phyloP scores from a whole-genome alignment of 2,329 filamentous ascomycete genomes.

The Apiospora kogelbergensis region DNA sequence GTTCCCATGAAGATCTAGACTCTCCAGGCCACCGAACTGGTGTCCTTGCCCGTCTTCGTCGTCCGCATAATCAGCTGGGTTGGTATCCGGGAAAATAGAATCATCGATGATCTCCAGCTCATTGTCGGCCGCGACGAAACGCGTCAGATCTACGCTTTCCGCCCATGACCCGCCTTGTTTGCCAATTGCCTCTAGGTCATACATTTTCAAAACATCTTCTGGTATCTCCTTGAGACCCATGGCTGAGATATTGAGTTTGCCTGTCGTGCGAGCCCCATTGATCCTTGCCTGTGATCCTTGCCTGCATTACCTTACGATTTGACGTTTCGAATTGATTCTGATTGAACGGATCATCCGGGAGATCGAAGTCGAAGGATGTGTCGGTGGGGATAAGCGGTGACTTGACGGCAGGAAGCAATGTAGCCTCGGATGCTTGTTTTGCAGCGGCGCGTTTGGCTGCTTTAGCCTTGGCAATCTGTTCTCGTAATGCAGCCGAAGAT shows the following conservation, averaged over 20 bases:
- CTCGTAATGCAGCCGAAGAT: slow-evolving; percentile 78
- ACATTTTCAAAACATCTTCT: slow-evolving; percentile 84
- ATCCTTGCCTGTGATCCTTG: slow-evolving; percentile 74
- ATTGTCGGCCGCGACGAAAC: slow-evolving; percentile 87
- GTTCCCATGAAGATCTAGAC: slow-evolving; percentile 85
- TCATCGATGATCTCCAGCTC: slow-evolving; percentile 76
- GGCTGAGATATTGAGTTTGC: slow-evolving; percentile 84
- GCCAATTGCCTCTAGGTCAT: slow-evolving; percentile 71
- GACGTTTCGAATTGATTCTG: slow-evolving; percentile 57
- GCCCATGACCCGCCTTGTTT: slow-evolving; percentile 74
- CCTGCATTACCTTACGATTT: slow-evolving; percentile 67
- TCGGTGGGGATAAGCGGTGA: slow-evolving; percentile 47
- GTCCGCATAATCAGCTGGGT: slow-evolving; percentile 55
- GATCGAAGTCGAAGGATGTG: slow-evolving; percentile 56
- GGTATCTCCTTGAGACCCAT: slow-evolving; percentile 80
- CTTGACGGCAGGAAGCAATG: slow-evolving; percentile 17
- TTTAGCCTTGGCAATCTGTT: slow-evolving; percentile 91
- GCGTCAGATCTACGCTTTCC: slow-evolving; percentile 83
- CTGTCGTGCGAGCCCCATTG: slow-evolving; percentile 70
- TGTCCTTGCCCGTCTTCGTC: slow-evolving; percentile 68
- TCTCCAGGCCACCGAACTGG: slow-evolving; percentile 80
- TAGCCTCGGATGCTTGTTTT: slow-evolving; percentile 31
- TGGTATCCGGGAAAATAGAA: slow-evolving; percentile 73
- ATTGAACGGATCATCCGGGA: slow-evolving; percentile 69
- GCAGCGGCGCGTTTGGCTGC: slow-evolving; percentile 67